Base-by-base conservation (phyloP, 164 flowering plant genomes). In the Sedum album region DNA sequence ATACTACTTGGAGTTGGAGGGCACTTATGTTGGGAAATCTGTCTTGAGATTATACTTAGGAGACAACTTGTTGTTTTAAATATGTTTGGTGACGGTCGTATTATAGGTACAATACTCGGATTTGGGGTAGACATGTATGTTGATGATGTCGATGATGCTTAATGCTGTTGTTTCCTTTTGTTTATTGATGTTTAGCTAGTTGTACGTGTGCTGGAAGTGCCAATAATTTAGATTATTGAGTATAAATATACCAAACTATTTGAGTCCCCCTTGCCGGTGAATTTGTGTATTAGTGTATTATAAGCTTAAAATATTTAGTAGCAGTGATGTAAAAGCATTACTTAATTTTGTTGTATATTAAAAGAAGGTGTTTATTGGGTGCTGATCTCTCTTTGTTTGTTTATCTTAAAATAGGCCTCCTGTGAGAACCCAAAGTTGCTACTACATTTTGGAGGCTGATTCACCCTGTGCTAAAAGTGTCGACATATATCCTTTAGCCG, bases 181-280 rank as follows among this genome's bases (percentile, higher is more conserved):
- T 57, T 57, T 57, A 57, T 28, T 23, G 55, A 5, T 49, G 25
- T n/a, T 20, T 20, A 49, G 15, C 33, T 26, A 57, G 33, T 57
- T 28, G 62, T 57, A 57, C 20, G 62, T 57, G 31, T 57, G 62
- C 60, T 53, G 60, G 60, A 53, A 13, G 26, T 21, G 11, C 62
- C 62, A 57, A 26, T 57, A 57, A 57, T 57, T 57, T 33, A 57
- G 18, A 30, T 57, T 57, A 28, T 57, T 14, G 31, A 26, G 11
- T 57, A 57, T 28, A 26, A 57, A 57, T n/a, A 57, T 57, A 28
- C 33, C n/a, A 57, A 57, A 28, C 62, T 57, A 20, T 57, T 57
- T 53, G 21, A 53, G 30, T n/a, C n/a, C n/a, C n/a, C n/a, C n/a
- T n/a, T 53, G 60, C 28, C 30, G 33, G 33, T 57, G 62, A 28